Evolutionary conservation across 106 monocot genomes (phyloP).

Genomic region (Acorus calamus): DNA sequence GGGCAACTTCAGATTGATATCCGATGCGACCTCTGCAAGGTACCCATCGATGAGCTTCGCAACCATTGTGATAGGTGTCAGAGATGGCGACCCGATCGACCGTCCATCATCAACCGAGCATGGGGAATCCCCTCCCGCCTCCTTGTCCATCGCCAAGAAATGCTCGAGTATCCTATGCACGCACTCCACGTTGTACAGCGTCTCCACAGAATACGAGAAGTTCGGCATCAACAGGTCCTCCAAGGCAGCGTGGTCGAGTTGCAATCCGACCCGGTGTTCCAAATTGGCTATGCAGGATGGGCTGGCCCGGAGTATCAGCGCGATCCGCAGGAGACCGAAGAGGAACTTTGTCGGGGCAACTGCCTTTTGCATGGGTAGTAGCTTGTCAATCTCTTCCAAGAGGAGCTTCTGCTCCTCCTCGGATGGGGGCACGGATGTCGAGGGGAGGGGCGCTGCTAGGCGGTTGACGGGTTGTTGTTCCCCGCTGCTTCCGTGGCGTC

Average conservation of each 20-base stretch:
- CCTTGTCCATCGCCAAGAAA: constrained; percentile 34
- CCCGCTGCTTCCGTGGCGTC: constrained; percentile 5
- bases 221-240: constrained; percentile 40
- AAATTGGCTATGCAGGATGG: constrained; percentile 23
- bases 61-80: constrained; percentile 41
- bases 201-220: constrained; percentile 26
- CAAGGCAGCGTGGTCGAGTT: constrained; percentile 32
- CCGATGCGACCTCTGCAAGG: constrained; percentile 70
- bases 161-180: constrained; percentile 31
- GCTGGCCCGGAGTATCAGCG: constrained; percentile 27
- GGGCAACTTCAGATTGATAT: constrained; percentile 52
- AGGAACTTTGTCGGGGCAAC: constrained; percentile 23
- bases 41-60: constrained; percentile 63
- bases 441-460: background rate
- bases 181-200: constrained; percentile 41
- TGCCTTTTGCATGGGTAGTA: constrained; percentile 29
- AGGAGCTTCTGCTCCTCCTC: constrained; percentile 35
- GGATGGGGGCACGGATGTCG: constrained; percentile 4
- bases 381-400: constrained; percentile 28
- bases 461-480: no score
- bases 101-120: constrained; percentile 28
- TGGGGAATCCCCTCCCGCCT: constrained; percentile 26
- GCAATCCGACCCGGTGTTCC: constrained; percentile 41
- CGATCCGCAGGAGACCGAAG: constrained; percentile 40
- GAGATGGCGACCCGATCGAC: constrained; percentile 30